Evolutionary conservation across 2,329 filamentous ascomycete genomes (phyloP).

Genomic region (Colletotrichum scovillei): DNA sequence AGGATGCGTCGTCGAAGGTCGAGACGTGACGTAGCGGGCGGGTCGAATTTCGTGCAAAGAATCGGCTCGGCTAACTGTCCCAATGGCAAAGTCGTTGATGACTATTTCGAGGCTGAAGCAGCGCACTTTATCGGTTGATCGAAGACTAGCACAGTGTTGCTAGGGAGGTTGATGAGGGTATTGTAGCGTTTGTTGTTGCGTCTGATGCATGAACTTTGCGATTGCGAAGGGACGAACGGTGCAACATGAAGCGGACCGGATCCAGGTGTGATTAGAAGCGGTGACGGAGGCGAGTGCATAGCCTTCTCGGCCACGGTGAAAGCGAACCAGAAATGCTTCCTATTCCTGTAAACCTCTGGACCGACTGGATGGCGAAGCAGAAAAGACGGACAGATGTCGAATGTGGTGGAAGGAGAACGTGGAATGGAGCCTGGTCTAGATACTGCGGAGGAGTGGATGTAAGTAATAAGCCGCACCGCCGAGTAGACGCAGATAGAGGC

Average conservation of each 20-base stretch:
- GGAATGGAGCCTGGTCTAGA: constrained; percentile 12
- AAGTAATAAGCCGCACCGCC: constrained; percentile 35
- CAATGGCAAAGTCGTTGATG: constrained; percentile 3
- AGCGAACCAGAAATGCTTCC: neutral
- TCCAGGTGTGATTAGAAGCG: neutral
- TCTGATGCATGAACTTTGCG: constrained; percentile 45
- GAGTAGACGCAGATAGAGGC: constrained; percentile 29
- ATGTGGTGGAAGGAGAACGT: constrained; percentile 10
- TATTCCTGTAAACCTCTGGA: neutral
- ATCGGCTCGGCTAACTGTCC: constrained; percentile 23
- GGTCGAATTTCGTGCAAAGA: constrained; percentile 23
- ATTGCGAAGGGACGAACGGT: constrained; percentile 37
- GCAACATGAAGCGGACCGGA: constrained; percentile 30
- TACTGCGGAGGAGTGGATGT: constrained; percentile 29
- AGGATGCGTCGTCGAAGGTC: constrained; percentile 14
- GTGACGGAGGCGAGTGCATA: constrained; percentile 3
- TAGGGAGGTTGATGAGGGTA: constrained; percentile 39
- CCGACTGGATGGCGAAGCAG: neutral
- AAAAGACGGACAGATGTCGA: constrained; percentile 3
- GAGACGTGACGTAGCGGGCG: neutral
- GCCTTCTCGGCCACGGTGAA: constrained; percentile 4
- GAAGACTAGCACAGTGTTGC: constrained; percentile 38
- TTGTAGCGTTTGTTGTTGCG: constrained; percentile 39
- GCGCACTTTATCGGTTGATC: constrained; percentile 6
- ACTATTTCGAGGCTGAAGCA: neutral